Conservation (phyloP, 768 basidiomycete genomes). For the Butyriboletus loyo region DNA sequence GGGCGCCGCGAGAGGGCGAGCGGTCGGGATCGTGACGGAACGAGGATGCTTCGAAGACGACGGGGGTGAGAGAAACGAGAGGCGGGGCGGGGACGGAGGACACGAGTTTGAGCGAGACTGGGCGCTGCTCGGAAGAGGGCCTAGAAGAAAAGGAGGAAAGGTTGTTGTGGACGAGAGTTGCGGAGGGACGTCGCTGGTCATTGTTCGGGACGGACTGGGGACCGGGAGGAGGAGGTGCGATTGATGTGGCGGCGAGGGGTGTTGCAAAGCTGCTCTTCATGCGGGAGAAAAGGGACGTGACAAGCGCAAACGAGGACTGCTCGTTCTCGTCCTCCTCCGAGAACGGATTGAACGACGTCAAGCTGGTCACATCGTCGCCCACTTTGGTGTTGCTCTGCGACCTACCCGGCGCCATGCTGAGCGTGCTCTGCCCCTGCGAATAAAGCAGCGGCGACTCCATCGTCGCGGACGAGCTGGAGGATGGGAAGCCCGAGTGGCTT, state of each 20-base stretch:
- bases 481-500: slow-evolving; percentile 2
- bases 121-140: slow-evolving; percentile 50
- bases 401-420: slow-evolving; percentile 47
- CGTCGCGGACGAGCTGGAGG: not conserved
- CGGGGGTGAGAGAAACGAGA: slow-evolving; percentile 81
- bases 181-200: slow-evolving; percentile 63
- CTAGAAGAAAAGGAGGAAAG: slow-evolving; percentile 49
- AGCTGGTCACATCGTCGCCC: slow-evolving; percentile 59
- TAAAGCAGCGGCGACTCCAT: slow-evolving; percentile 36
- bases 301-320: slow-evolving; percentile 80
- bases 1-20: slow-evolving; percentile 50
- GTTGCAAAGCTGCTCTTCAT: slow-evolving; percentile 77
- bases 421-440: slow-evolving; percentile 28
- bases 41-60: slow-evolving; percentile 73
- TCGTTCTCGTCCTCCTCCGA: slow-evolving; percentile 92
- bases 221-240: slow-evolving; percentile 35
- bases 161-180: slow-evolving; percentile 40
- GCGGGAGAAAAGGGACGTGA: slow-evolving; percentile 75
- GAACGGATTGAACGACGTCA: slow-evolving; percentile 90
- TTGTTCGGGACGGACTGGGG: slow-evolving; percentile 29
- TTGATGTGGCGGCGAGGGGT: slow-evolving; percentile 53
- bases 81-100: slow-evolving; percentile 68
- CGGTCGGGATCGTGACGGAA: slow-evolving; percentile 64
- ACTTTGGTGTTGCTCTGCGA: slow-evolving; percentile 62
- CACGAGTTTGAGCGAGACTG: slow-evolving; percentile 52